These are phyloP conservation scores for Sordaria brevicollis DNA, from an alignment of 495 filamentous ascomycete species.

Conservation along the genomic window DNA sequence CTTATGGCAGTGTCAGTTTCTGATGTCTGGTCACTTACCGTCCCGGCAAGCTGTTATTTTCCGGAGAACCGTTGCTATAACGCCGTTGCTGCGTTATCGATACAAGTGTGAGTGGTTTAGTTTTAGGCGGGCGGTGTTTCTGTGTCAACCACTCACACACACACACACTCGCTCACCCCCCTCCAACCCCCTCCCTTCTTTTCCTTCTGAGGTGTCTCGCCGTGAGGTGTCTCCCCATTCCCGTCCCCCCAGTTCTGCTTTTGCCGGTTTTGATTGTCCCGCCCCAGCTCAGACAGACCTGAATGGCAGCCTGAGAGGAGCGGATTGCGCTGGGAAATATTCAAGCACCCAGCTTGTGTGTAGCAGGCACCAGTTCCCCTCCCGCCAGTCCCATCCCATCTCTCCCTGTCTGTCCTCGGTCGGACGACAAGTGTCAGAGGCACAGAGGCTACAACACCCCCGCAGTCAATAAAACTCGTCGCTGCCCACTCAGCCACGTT, in stretches of 20 bases:
- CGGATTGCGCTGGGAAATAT: not conserved
- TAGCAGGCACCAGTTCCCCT: slow-evolving; percentile 5
- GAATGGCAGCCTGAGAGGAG: not conserved
- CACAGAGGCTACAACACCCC: slow-evolving; percentile 9
- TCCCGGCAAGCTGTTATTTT: not conserved
- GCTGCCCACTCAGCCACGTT: slow-evolving; percentile 22
- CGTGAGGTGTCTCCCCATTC: not conserved
- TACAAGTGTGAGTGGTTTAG: not conserved
- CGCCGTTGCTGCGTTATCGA: not conserved
- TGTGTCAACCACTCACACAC: not conserved
- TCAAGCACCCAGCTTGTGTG: not conserved
- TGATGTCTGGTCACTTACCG: not conserved
- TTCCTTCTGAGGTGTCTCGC: not conserved
- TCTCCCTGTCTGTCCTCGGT: slow-evolving; percentile 5
- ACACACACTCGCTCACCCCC: not conserved
- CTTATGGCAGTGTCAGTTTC: not conserved
- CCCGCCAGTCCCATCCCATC: slow-evolving; percentile 8
- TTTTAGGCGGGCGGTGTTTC: not conserved
- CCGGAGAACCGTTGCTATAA: not conserved
- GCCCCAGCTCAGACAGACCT: not conserved
- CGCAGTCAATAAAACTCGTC: slow-evolving; percentile 30
- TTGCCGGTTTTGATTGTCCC: not conserved
- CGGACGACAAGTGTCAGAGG: not conserved
- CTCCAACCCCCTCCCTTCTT: not conserved
- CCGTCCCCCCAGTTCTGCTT: not conserved